phyloP scores from a whole-genome alignment of 805 yeast species.

The Kregervanrija fluxuum region DNA sequence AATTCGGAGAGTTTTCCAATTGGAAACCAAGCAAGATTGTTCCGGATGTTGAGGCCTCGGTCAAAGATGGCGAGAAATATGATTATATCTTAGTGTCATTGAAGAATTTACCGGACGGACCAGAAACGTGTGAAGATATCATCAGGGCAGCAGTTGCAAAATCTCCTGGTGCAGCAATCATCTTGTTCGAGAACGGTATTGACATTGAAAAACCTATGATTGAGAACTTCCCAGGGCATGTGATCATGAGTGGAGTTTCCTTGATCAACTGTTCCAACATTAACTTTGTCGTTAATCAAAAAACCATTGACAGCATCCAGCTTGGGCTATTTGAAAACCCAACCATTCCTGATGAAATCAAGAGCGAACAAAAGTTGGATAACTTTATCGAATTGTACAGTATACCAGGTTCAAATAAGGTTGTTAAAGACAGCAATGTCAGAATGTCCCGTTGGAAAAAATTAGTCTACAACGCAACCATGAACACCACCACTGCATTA shows the following conservation, averaged over 20 bases:
- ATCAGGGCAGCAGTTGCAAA: constrained; percentile 30
- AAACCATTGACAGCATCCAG: constrained; percentile 25
- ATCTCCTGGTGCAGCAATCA: constrained; percentile 22
- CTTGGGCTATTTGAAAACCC: constrained; percentile 28
- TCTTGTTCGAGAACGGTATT: constrained; percentile 34
- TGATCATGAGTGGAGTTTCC: constrained; percentile 31
- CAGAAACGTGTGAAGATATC: constrained; percentile 35
- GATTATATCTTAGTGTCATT: constrained; percentile 54
- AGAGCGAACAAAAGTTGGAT: constrained; percentile 17
- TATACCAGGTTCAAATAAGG: constrained; percentile 17
- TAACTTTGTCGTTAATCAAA: constrained; percentile 22
- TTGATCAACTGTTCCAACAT: constrained; percentile 26
- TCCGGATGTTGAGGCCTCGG: constrained; percentile 38
- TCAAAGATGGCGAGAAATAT: constrained; percentile 28
- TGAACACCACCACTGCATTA: constrained; percentile 35
- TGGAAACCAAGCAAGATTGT: constrained; percentile 50
- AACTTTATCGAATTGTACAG: constrained; percentile 24
- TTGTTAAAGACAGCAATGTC: constrained; percentile 25
- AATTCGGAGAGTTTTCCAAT: constrained; percentile 44
- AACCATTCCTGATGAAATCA: constrained; percentile 14
- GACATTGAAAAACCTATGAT: constrained; percentile 32
- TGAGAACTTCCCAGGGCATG: constrained; percentile 25
- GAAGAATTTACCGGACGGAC: constrained; percentile 54
- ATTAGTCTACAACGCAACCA: constrained; percentile 36
- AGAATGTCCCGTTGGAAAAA: constrained; percentile 35